Percentiles rank a stretch among this genome's conserved stretches.
phyloP scores from a whole-genome alignment of 768 basidiomycete species.

The Sarcodon aspratus region DNA sequence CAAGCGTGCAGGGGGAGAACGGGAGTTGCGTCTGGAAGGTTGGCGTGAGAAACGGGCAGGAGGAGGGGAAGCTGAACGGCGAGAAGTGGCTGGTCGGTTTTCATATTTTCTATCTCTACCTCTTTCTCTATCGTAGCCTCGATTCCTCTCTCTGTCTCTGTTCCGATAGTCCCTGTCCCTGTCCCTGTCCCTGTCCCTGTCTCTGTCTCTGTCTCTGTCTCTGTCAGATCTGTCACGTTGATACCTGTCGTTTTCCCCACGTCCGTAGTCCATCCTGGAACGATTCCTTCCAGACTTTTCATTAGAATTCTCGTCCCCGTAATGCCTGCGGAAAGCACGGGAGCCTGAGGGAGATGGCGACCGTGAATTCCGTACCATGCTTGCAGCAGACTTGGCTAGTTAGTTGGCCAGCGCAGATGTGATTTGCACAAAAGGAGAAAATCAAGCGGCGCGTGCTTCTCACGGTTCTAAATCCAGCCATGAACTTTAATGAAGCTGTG shows the following conservation, averaged over 20 bases:
- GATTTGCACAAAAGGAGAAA: too few species aligned
- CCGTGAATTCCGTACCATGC: too few species aligned
- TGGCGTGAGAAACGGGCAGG: slow-evolving; percentile 17
- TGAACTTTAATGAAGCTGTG: too few species aligned
- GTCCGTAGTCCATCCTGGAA: slow-evolving; percentile 1
- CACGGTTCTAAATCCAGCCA: too few species aligned
- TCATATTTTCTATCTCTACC: slow-evolving; percentile 18
- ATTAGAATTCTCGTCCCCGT: too few species aligned
- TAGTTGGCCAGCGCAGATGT: too few species aligned
- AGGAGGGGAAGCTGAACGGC: slow-evolving; percentile 57
- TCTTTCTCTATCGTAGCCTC: slow-evolving; percentile 26
- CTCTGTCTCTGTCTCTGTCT: slow-evolving; percentile 12
- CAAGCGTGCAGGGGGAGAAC: slow-evolving; percentile 5
- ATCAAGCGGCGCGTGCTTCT: too few species aligned
- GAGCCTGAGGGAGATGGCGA: too few species aligned
- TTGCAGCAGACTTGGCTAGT: too few species aligned
- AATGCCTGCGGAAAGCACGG: too few species aligned
- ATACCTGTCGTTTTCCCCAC: slow-evolving; percentile 8
- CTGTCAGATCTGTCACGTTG: slow-evolving; percentile 6
- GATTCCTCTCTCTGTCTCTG: slow-evolving; percentile 34
- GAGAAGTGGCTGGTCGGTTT: slow-evolving; percentile 21
- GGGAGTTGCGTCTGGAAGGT: slow-evolving; percentile 5
- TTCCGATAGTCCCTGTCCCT: slow-evolving; percentile 25
- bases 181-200: slow-evolving; percentile 9
- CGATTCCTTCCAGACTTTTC: neutral